Evolutionary conservation across 2,329 filamentous ascomycete species (phyloP).

Genomic region (Torrubiellomyces zombiae): DNA sequence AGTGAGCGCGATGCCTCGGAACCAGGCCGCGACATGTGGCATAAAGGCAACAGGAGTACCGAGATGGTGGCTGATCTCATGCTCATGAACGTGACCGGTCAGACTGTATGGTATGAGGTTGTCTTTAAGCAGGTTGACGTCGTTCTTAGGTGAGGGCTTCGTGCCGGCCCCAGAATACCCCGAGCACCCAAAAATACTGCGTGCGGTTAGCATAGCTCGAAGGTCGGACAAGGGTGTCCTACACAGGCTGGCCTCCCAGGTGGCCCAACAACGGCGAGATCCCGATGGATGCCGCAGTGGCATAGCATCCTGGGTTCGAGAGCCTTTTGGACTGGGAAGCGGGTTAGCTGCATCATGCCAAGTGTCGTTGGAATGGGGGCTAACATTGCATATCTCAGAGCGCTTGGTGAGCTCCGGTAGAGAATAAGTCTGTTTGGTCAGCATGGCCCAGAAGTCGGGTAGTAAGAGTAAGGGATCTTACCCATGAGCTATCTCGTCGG

Average conservation of each 20-base stretch:
- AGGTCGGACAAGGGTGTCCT: no score
- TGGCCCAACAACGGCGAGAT: constrained; percentile 67
- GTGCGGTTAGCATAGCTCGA: constrained; percentile 82
- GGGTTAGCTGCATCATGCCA: no score
- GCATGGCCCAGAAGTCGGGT: no score
- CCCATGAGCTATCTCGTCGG: constrained; percentile 65
- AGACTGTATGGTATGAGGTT: constrained; percentile 69
- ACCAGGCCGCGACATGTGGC: constrained; percentile 92
- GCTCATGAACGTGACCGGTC: constrained; percentile 89
- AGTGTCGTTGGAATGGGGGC: no score
- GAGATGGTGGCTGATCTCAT: constrained; percentile 69
- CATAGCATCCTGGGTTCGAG: constrained; percentile 87
- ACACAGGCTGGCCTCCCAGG: constrained; percentile 63
- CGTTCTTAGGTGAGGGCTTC: constrained; percentile 88
- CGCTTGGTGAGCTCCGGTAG: constrained; percentile 74
- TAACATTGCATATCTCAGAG: constrained; percentile 59
- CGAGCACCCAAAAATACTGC: no score
- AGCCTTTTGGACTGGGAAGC: constrained; percentile 67
- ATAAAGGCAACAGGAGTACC: constrained; percentile 65
- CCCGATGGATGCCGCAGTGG: constrained; percentile 79
- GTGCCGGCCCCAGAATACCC: constrained; percentile 93
- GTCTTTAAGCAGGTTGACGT: constrained; percentile 63
- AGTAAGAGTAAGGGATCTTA: no score
- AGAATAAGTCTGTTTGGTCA: no score
- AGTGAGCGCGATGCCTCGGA: constrained; percentile 85